phyloP scores from a whole-genome alignment of 805 yeast species.

The Wickerhamiella vanderwaltii region DNA sequence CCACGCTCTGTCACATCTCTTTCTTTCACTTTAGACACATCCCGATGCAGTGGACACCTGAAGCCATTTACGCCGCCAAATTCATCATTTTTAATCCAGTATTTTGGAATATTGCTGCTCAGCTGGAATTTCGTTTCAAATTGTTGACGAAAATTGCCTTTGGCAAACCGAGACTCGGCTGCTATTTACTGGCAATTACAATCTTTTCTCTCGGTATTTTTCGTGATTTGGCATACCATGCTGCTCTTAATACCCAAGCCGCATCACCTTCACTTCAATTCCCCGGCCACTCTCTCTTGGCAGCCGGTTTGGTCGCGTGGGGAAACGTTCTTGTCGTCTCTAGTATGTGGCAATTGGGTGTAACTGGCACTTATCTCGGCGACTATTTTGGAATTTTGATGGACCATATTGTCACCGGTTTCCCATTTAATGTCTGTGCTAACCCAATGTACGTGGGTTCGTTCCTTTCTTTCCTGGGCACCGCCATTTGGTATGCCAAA shows the following conservation, averaged over 20 bases:
- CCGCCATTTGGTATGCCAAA: constrained; percentile 76
- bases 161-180: constrained; percentile 56
- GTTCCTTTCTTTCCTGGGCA: constrained; percentile 76
- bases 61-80: constrained; percentile 17
- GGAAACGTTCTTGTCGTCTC: constrained; percentile 74
- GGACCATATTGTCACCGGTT: constrained; percentile 77
- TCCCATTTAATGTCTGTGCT: constrained; percentile 83
- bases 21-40: no score
- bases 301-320: constrained; percentile 41
- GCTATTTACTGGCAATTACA: constrained; percentile 69
- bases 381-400: constrained; percentile 95
- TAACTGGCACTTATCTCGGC: constrained; percentile 93
- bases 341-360: constrained; percentile 87
- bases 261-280: constrained; percentile 40
- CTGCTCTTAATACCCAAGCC: constrained; percentile 62
- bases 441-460: constrained; percentile 98
- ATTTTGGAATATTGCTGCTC: constrained; percentile 90
- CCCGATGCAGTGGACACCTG: constrained; percentile 12
- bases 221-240: constrained; percentile 61
- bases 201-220: constrained; percentile 77
- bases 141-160: constrained; percentile 62
- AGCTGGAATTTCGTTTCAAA: constrained; percentile 70
- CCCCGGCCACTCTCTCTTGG: constrained; percentile 36
- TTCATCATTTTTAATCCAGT: constrained; percentile 78
- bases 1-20: no score